Base-by-base conservation (phyloP, 768 basidiomycete genomes). In the Boletus insuetus region DNA sequence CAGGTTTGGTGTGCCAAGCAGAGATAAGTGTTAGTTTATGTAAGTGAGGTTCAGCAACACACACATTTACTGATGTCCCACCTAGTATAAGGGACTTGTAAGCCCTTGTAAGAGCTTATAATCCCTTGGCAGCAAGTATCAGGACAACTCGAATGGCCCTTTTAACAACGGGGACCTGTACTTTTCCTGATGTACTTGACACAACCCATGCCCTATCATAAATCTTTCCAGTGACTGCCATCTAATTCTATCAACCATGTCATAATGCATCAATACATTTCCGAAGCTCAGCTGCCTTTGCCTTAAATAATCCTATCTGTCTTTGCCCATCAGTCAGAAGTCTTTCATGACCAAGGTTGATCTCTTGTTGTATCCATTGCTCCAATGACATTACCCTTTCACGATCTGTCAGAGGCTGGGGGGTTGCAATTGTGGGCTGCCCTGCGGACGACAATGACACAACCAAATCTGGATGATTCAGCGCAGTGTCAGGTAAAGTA, bases 311-410 rank as follows among this genome's bases (percentile, higher is more conserved):
- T 17, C 66, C 69, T 47, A 87, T 81, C 66, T 77, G 74, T 57
- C 70, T 70, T 61, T 77, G 77, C 4, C 80, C 85, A 55, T 85
- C 81, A 44, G 62, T 62, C 69, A 75, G 68, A 64, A 86, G 76
- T 54, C 77, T 81, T 59, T 86, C 83, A 60, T 82, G 84, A 69
- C 91, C 80, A 44, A 82, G 69, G 58, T 78, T 78, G 68, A 91
- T 87, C 72, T 93, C 90, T 60, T 83, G 81, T 51, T 86, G 77
- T 54, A 93, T 84, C 82, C 89, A 89, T 64, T 94, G 83, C 64
- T 94, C 91, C 46, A 94, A 79, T 0, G 90, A 88, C 88, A 94
- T 86, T 19, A 77, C 72, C 55, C 85, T 75, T 66, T 94, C 88
- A 19, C 81, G 82, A 34, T 43, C 68, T 51, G 58, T 69, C 46